Conservation (phyloP, 345 rosid species). For the Microthlaspi erraticum region DNA sequence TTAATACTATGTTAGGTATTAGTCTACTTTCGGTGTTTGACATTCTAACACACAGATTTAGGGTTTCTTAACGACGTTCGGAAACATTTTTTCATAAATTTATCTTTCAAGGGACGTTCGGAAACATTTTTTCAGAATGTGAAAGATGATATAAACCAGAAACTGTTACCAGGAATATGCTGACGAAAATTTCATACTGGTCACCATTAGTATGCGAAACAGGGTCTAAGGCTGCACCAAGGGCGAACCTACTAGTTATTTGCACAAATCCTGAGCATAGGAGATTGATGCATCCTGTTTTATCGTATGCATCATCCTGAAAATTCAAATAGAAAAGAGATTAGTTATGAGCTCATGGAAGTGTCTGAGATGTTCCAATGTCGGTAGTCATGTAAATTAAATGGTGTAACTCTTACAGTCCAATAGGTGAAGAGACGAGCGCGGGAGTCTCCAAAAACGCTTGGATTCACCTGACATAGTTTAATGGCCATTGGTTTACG, state of each 20-base stretch:
- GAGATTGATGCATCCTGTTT: constrained; percentile 52
- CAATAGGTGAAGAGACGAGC: constrained; percentile 42
- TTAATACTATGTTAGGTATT: no score
- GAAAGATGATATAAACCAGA: no score
- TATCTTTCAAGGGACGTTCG: no score
- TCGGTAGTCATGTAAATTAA: constrained; percentile 11
- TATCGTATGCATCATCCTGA: constrained; percentile 43
- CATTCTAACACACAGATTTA: no score
- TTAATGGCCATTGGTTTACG: not conserved
- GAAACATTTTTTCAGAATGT: no score
- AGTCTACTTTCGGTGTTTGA: no score
- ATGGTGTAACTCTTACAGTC: constrained; percentile 45
- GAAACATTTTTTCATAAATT: no score
- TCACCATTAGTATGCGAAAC: not conserved
- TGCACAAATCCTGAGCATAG: constrained; percentile 60
- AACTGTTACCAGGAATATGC: constrained; percentile 42
- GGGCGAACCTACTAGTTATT: constrained; percentile 27
- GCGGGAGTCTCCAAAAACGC: constrained; percentile 41
- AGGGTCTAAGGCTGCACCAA: constrained; percentile 43
- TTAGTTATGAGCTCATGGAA: not conserved
- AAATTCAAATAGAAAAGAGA: not conserved
- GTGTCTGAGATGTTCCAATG: not conserved
- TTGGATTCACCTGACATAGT: constrained; percentile 42
- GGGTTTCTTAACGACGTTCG: no score
- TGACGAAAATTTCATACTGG: constrained; percentile 40